These are phyloP conservation scores for Cystobasidium onofrii DNA, from an alignment of 768 basidiomycete genomes.

Conservation along the genomic window DNA sequence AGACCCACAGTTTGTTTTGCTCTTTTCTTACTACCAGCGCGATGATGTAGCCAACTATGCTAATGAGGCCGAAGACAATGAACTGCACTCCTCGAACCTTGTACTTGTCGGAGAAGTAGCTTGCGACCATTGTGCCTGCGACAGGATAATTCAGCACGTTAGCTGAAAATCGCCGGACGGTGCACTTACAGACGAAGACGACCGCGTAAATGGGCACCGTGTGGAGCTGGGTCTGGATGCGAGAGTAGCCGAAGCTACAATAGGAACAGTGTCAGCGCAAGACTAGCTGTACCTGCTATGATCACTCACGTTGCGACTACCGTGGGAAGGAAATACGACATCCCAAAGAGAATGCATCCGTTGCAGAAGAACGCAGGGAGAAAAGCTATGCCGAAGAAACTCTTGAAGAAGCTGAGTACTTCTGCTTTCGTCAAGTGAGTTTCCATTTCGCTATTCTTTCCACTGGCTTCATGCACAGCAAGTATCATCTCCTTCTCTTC, in stretches of 20 bases:
- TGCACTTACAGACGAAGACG: slow-evolving; percentile 1
- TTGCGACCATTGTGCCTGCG: slow-evolving; percentile 3
- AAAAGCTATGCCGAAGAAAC: background rate
- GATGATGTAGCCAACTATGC: background rate
- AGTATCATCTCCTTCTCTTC: background rate
- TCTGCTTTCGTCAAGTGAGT: background rate
- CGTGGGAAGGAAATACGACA: slow-evolving; percentile 3
- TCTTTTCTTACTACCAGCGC: background rate
- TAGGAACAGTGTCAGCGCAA: background rate
- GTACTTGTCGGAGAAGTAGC: slow-evolving; percentile 29
- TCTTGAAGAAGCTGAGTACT: slow-evolving; percentile 5
- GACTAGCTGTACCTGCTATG: background rate
- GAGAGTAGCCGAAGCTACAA: background rate
- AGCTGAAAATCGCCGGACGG: background rate
- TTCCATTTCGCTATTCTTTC: background rate
- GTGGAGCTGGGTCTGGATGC: slow-evolving; percentile 4
- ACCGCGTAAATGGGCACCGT: background rate
- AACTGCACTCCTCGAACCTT: slow-evolving; percentile 38
- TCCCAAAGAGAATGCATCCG: background rate
- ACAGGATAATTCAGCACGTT: too few relatives aligned
- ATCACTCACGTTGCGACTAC: background rate
- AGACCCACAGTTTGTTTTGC: background rate
- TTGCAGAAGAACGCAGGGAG: background rate
- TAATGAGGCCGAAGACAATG: slow-evolving; percentile 35
- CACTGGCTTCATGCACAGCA: background rate